These are phyloP conservation scores for Ophiostoma australiae DNA, from an alignment of 2,329 filamentous ascomycete species.

Conservation along the genomic window DNA sequence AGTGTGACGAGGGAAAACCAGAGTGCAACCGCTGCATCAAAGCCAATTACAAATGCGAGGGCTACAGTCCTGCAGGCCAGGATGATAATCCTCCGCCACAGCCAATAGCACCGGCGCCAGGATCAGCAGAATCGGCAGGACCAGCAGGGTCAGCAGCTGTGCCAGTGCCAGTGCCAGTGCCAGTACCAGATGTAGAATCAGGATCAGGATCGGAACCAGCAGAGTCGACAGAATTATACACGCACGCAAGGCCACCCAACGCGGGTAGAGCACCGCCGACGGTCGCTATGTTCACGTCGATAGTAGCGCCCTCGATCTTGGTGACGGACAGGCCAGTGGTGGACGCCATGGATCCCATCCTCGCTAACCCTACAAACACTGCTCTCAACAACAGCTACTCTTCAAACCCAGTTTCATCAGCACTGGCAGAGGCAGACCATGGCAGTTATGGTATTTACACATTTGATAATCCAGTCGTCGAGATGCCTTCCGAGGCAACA, in stretches of 20 bases:
- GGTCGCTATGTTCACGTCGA: neutral
- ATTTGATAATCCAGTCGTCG: neutral
- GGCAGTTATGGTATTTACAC: neutral
- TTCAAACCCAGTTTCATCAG: neutral
- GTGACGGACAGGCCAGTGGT: neutral
- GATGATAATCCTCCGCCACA: neutral
- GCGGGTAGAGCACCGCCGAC: neutral
- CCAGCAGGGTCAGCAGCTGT: too few species aligned
- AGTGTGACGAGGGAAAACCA: conserved; percentile 33
- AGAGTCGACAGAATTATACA: neutral
- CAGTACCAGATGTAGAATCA: neutral
- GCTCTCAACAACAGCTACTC: neutral
- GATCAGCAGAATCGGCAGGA: neutral
- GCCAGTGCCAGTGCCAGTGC: too few species aligned
- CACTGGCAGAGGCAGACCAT: neutral
- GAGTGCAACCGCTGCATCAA: conserved; percentile 33
- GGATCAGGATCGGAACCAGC: too few species aligned
- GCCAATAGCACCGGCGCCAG: neutral
- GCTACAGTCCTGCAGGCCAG: neutral
- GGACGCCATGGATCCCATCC: neutral
- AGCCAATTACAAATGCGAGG: neutral
- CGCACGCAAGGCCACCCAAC: neutral
- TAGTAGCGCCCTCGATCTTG: neutral
- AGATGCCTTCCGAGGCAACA: neutral
- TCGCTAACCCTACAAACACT: neutral